Evolutionary conservation across 208 protist genomes (phyloP).

Genomic region (Acanthamoeba pearcei): DNA sequence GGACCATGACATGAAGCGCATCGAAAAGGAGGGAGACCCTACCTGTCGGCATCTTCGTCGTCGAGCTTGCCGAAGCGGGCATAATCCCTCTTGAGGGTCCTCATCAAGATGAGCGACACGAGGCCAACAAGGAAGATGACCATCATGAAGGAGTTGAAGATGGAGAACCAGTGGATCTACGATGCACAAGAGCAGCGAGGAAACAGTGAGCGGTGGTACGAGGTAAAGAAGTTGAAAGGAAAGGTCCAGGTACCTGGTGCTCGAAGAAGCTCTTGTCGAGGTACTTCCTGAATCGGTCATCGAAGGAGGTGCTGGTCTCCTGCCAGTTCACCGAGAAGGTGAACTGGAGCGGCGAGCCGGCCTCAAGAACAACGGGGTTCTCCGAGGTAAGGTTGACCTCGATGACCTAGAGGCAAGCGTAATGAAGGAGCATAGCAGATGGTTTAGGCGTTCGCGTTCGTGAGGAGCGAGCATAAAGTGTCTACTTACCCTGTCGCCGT

Average conservation of each 20-base stretch:
- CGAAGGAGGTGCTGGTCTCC: constrained; percentile 89
- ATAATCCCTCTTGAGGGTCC: constrained; percentile 92
- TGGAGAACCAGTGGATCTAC: constrained; percentile 94
- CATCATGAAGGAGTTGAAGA: constrained; percentile 95
- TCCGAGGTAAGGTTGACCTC: constrained; percentile 91
- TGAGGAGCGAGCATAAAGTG: background rate
- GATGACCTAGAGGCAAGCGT: constrained; percentile 82
- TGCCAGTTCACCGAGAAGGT: constrained; percentile 93
- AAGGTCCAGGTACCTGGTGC: constrained; percentile 82
- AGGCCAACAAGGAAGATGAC: constrained; percentile 94
- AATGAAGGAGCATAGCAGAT: too few relatives aligned
- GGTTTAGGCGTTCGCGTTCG: background rate
- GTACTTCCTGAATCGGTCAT: constrained; percentile 93
- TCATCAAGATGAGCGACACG: constrained; percentile 93
- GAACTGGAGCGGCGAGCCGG: constrained; percentile 86
- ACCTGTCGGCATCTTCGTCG: constrained; percentile 80
- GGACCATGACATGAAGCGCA: background rate
- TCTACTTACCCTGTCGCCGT: constrained; percentile 83
- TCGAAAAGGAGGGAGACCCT: background rate
- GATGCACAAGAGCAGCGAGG: background rate
- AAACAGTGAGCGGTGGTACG: background rate
- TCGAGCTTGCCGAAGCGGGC: constrained; percentile 89
- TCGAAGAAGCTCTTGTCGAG: constrained; percentile 93
- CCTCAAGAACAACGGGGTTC: constrained; percentile 76
- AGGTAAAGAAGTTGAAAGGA: background rate